phyloP scores from a whole-genome alignment of 2,329 filamentous ascomycete genomes.

The Apiospora sp. region DNA sequence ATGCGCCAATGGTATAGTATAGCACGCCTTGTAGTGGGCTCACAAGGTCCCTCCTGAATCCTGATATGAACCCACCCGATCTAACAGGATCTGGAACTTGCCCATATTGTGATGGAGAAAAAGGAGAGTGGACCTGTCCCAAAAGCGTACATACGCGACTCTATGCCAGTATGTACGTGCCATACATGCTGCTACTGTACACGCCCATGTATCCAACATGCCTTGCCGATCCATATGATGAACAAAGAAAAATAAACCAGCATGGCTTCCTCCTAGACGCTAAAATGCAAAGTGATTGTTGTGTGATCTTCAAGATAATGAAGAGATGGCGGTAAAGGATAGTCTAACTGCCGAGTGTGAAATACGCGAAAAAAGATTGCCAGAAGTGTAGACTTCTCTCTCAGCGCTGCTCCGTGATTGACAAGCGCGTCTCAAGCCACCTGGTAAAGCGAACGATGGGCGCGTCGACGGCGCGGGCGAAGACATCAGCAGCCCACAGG shows the following conservation, averaged over 20 bases:
- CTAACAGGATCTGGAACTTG: background rate
- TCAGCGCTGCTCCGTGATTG: slow-evolving; percentile 4
- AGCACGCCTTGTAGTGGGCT: background rate
- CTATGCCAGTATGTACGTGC: background rate
- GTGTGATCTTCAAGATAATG: background rate
- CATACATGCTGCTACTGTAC: background rate
- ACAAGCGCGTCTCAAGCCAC: slow-evolving; percentile 54
- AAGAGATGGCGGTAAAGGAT: background rate
- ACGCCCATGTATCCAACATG: background rate
- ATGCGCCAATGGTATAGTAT: slow-evolving; percentile 15
- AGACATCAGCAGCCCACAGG: slow-evolving; percentile 64
- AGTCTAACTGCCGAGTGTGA: background rate
- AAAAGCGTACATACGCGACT: background rate
- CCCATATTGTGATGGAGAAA: background rate
- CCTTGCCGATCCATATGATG: background rate
- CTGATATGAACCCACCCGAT: background rate
- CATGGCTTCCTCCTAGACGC: background rate
- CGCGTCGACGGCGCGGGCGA: slow-evolving; percentile 63
- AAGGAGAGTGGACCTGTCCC: slow-evolving; percentile 8
- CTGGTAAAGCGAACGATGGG: slow-evolving; percentile 64
- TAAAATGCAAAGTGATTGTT: background rate
- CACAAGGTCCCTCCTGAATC: too few relatives aligned
- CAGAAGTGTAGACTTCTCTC: background rate
- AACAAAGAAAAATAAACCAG: background rate
- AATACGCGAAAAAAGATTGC: background rate